phyloP scores from a whole-genome alignment of 2,329 filamentous ascomycete genomes.

The Sarocladiaceae sp. region DNA sequence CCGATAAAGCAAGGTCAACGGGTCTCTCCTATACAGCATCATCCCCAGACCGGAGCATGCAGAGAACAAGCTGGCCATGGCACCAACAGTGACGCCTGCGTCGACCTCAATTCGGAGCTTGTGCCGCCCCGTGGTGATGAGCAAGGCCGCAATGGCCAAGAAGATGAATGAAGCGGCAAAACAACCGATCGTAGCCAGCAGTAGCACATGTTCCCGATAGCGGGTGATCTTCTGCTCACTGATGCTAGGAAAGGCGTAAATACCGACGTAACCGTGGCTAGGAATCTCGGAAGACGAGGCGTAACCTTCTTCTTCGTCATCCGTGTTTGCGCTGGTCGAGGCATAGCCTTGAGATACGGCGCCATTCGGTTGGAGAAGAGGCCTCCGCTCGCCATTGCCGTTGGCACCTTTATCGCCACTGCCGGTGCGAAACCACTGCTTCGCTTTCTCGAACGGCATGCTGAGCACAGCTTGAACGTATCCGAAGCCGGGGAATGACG shows the following conservation, averaged over 20 bases:
- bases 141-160: slow-evolving; percentile 55
- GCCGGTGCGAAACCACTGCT: slow-evolving; percentile 38
- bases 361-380: slow-evolving; percentile 19
- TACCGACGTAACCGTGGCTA: slow-evolving; percentile 43
- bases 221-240: slow-evolving; percentile 41
- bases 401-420: slow-evolving; percentile 17
- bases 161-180: slow-evolving; percentile 57
- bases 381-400: slow-evolving; percentile 19
- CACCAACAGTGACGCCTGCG: slow-evolving; percentile 62
- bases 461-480: slow-evolving; percentile 48
- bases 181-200: slow-evolving; percentile 44
- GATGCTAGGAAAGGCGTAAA: slow-evolving; percentile 49
- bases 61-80: slow-evolving; percentile 59
- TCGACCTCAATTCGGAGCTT: slow-evolving; percentile 67
- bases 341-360: slow-evolving; percentile 24
- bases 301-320: slow-evolving; percentile 43
- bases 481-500: slow-evolving; percentile 56
- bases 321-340: slow-evolving; percentile 23
- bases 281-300: slow-evolving; percentile 47
- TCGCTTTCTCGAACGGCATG: slow-evolving; percentile 44
- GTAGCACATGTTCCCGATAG: slow-evolving; percentile 50
- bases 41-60: slow-evolving; percentile 55
- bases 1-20: slow-evolving; percentile 35
- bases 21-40: slow-evolving; percentile 46
- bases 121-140: slow-evolving; percentile 62